Evolutionary conservation across 345 rosid genomes (phyloP).

Genomic region (Melaleuca alternifolia): DNA sequence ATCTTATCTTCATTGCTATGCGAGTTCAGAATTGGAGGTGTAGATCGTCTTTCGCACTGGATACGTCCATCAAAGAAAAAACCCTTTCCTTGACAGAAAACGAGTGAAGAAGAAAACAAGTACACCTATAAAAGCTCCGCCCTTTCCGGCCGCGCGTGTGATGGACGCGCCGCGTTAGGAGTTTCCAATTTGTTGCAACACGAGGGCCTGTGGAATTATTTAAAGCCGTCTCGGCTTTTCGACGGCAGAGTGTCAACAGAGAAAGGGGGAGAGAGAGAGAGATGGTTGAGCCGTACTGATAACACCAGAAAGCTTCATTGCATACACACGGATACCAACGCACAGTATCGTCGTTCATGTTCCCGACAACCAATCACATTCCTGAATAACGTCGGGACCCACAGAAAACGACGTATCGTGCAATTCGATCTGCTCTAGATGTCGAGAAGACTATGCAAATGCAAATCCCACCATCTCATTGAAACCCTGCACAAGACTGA

Average conservation of each 20-base stretch:
- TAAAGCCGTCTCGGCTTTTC: neutral
- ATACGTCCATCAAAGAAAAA: neutral
- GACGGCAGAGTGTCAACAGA: constrained; percentile 14
- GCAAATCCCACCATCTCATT: neutral
- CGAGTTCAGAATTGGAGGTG: neutral
- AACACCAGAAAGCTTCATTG: neutral
- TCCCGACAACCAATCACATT: neutral
- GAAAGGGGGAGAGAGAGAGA: constrained; percentile 2
- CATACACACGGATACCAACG: neutral
- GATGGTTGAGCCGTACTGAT: constrained; percentile 23
- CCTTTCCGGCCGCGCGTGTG: neutral
- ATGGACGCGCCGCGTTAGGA: neutral
- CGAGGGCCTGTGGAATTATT: neutral
- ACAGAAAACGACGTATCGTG: neutral
- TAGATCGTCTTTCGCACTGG: neutral
- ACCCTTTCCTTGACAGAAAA: constrained; percentile 6
- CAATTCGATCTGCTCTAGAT: neutral
- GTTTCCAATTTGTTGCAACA: neutral
- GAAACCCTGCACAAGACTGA: neutral
- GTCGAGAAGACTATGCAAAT: neutral
- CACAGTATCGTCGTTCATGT: neutral
- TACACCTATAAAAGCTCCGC: neutral
- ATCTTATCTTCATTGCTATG: neutral
- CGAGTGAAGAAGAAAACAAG: constrained; percentile 13
- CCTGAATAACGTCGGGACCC: neutral